Base-by-base conservation (phyloP, 495 filamentous ascomycete genomes). In the Podospora pseudopauciseta region DNA sequence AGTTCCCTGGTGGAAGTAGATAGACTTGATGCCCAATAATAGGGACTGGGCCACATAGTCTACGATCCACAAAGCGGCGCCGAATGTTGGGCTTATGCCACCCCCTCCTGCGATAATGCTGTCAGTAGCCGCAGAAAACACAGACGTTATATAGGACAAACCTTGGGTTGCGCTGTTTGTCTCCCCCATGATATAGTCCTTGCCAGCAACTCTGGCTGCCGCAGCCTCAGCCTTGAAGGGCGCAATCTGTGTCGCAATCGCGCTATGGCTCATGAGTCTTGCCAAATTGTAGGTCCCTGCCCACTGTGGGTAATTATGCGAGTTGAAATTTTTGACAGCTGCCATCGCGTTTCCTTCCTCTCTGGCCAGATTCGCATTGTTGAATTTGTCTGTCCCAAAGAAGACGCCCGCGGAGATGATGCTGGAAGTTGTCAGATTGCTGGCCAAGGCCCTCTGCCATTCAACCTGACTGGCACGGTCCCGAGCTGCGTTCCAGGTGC, bases 1-100 rank as follows among this genome's bases (percentile, higher is more conserved):
- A 0, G 87, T 89, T 2, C 86, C 86, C 63, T 88, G 87, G 67
- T 89, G 87, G 78, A 87, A 88, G 68, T 86, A 88, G 1, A 78
- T 82, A 2, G 85, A 80, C 65, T 84, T 81, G 54, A 86, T 82
- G 59, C 80, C 81, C 62, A 72, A 74, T 53, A 72, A 70, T 0
- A 82, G 71, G 0, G 83, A 80, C 11, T 83, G 83, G 63, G 88
- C 78, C 2, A 81, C 77, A 70, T 88, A 86, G 74, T 88, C 86
- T 72, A 88, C 80, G 15, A 86, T 88, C 87, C 86, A 88, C 1
- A 88, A 77, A 2, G 77, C 86, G 0, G 85, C 86, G 0, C 86
- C 86, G 68, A 86, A 88, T 0, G 84, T 84, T 0, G 86, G 86
- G 27, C 83, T 85, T 0, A 89, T 85, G 18, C 83, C 83, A 11